phyloP scores from a whole-genome alignment of 116 monocot genomes.

The Trichopus zeylanicus region DNA sequence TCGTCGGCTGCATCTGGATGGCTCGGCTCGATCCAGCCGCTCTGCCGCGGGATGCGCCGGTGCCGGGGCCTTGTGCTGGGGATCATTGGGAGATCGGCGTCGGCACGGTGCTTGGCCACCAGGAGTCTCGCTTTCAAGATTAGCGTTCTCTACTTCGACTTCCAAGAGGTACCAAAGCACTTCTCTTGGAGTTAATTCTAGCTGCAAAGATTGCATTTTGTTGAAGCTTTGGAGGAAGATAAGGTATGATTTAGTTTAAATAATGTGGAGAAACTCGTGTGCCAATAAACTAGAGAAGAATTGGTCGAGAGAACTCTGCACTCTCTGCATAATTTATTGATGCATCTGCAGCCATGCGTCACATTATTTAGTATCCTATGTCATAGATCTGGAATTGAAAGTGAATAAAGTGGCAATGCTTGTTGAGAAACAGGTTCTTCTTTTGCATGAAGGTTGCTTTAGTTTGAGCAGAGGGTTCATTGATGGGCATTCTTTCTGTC shows the following conservation, averaged over 20 bases:
- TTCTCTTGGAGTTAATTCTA: neutral
- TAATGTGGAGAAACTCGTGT: neutral
- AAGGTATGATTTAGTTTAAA: neutral
- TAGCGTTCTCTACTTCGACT: constrained; percentile 93
- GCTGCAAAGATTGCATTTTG: too few species aligned
- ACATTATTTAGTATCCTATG: neutral
- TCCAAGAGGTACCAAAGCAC: constrained; percentile 68
- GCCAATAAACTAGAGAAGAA: too few species aligned
- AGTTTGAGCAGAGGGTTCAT: neutral
- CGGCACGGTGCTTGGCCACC: constrained; percentile 72
- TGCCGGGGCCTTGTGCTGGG: constrained; percentile 91
- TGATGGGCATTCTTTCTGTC: neutral
- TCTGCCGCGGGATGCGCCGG: constrained; percentile 88
- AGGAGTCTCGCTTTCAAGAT: constrained; percentile 89
- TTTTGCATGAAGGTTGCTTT: too few species aligned
- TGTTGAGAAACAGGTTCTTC: too few species aligned
- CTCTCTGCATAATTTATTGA: too few species aligned
- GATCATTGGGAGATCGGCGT: constrained; percentile 67
- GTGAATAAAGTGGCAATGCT: neutral
- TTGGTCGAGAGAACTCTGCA: too few species aligned
- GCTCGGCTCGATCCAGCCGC: constrained; percentile 87
- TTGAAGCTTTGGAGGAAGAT: neutral
- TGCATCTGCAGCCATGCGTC: neutral
- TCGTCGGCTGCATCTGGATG: constrained; percentile 62
- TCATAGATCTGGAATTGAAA: neutral